These are phyloP conservation scores for Pseudocercospora macadamiae DNA, from an alignment of 2,329 filamentous ascomycete genomes.

Conservation along the genomic window DNA sequence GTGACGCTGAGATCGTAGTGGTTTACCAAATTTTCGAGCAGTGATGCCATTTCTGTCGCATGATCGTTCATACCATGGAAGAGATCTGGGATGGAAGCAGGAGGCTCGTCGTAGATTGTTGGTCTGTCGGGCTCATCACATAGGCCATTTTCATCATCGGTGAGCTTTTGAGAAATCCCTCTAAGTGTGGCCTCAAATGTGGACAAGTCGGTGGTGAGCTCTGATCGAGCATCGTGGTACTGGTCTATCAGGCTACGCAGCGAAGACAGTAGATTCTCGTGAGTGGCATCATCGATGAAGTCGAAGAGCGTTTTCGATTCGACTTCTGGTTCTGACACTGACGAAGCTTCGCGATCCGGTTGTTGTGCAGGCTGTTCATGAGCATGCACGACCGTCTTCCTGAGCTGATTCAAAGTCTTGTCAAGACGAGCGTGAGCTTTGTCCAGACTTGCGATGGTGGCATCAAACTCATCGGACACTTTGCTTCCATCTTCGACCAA, in stretches of 20 bases:
- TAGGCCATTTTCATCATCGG: constrained; percentile 17
- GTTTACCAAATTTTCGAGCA: constrained; percentile 76
- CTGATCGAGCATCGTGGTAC: constrained; percentile 68
- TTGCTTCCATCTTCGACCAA: constrained; percentile 47
- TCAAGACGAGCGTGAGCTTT: constrained; percentile 66
- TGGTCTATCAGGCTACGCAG: constrained; percentile 73
- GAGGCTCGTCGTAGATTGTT: constrained; percentile 36
- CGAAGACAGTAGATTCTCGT: constrained; percentile 66
- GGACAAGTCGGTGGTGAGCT: constrained; percentile 56
- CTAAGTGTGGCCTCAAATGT: constrained; percentile 71
- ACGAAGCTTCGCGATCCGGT: constrained; percentile 12
- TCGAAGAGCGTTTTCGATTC: constrained; percentile 66
- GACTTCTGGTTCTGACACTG: background rate
- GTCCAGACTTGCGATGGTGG: constrained; percentile 56
- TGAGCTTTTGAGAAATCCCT: constrained; percentile 22
- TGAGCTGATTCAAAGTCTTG: constrained; percentile 67
- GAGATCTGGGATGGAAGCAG: constrained; percentile 45
- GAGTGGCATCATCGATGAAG: constrained; percentile 74
- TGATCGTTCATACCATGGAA: constrained; percentile 66
- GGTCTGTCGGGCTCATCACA: constrained; percentile 31
- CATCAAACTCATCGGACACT: constrained; percentile 49
- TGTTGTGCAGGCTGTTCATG: constrained; percentile 55
- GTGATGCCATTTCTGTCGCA: constrained; percentile 79
- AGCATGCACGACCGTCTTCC: constrained; percentile 62
- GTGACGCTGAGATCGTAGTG: constrained; percentile 95